These are phyloP conservation scores for Colletotrichum melonis DNA, from an alignment of 2,329 filamentous ascomycete genomes.

Conservation along the genomic window DNA sequence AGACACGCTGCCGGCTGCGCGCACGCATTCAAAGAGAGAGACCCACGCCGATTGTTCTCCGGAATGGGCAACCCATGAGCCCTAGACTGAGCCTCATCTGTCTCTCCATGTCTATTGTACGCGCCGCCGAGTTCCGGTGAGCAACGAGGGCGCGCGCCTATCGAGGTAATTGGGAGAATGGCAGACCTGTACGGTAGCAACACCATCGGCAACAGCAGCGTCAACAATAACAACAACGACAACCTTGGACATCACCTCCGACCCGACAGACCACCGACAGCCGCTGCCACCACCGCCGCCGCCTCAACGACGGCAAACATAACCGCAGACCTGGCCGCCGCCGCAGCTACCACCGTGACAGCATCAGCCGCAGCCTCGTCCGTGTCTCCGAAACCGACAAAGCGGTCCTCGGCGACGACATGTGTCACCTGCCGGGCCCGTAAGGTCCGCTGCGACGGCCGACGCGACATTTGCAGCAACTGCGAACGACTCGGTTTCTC, in stretches of 20 bases:
- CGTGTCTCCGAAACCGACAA: slow-evolving; percentile 40
- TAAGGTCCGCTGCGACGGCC: slow-evolving; percentile 69
- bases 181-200: slow-evolving; percentile 28
- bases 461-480: slow-evolving; percentile 65
- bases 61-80: slow-evolving; percentile 32
- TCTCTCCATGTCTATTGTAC: slow-evolving; percentile 27
- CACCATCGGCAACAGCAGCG: slow-evolving; percentile 6
- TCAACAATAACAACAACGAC: slow-evolving; percentile 24
- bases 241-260: slow-evolving; percentile 32
- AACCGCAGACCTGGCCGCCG: slow-evolving; percentile 10
- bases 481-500: slow-evolving; percentile 68
- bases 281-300: slow-evolving; percentile 14
- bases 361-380: slow-evolving; percentile 31
- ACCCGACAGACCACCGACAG: slow-evolving; percentile 34
- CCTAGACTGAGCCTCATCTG: slow-evolving; percentile 28
- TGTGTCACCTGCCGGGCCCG: slow-evolving; percentile 65
- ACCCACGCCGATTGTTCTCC: slow-evolving; percentile 33
- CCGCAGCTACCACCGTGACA: slow-evolving; percentile 20
- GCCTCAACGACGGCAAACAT: not conserved
- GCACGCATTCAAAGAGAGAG: slow-evolving; percentile 2
- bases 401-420: slow-evolving; percentile 60
- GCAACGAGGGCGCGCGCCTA: slow-evolving; percentile 16
- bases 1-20: not conserved
- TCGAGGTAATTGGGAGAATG: slow-evolving; percentile 26
- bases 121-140: slow-evolving; percentile 32